Evolutionary conservation across 257 asterid genomes (phyloP).

Genomic region (Fraxinus quadrangulata): DNA sequence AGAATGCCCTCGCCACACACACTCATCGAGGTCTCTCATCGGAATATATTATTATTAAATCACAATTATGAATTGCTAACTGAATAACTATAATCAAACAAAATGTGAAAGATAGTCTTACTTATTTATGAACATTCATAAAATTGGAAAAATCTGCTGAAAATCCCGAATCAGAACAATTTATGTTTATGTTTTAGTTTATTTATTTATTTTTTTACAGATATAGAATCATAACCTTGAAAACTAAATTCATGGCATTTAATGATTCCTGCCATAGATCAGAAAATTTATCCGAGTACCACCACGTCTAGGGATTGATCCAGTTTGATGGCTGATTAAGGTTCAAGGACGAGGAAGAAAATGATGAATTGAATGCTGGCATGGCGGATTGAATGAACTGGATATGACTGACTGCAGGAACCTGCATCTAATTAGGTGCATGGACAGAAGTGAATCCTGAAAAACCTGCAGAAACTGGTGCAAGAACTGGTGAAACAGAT

Average conservation of each 20-base stretch:
- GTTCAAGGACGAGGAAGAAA: constrained; percentile 21
- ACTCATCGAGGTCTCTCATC: too few relatives aligned
- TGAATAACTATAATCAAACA: not conserved
- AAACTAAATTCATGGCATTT: constrained; percentile 2
- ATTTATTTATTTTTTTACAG: too few relatives aligned
- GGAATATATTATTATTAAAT: too few relatives aligned
- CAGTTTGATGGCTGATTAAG: constrained; percentile 25
- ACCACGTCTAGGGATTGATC: constrained; percentile 20
- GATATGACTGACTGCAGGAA: constrained; percentile 7
- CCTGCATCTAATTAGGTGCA: constrained; percentile 4
- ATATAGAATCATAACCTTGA: not conserved
- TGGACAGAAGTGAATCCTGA: not conserved
- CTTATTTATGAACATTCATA: too few relatives aligned
- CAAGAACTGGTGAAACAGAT: not conserved
- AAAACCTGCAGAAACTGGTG: not conserved
- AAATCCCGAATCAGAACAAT: constrained; percentile 15
- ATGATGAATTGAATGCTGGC: constrained; percentile 4
- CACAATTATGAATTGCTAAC: too few relatives aligned
- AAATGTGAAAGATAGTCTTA: not conserved
- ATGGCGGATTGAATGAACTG: constrained; percentile 6
- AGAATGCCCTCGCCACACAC: too few relatives aligned
- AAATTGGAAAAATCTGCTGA: not conserved
- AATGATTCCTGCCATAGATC: not conserved
- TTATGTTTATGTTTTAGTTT: not conserved
- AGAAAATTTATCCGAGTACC: not conserved